Percentiles rank a stretch among this genome's conserved stretches.
phyloP scores from a whole-genome alignment of 2,329 filamentous ascomycete genomes.

The Penicillium sclerotigenum region DNA sequence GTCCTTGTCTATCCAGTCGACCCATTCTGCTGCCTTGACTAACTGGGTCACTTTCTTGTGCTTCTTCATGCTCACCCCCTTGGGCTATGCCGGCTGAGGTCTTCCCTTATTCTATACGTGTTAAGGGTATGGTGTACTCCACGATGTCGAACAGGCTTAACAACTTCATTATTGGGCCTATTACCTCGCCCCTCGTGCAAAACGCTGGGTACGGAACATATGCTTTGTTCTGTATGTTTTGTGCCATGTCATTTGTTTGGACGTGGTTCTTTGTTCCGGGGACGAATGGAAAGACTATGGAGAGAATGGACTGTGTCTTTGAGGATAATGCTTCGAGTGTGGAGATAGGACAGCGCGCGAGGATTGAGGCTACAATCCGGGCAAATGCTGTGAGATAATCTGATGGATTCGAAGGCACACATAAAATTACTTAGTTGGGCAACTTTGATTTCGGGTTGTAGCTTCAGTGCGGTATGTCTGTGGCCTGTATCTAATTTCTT shows the following conservation, averaged over 20 bases:
- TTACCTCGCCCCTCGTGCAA: conserved; percentile 60
- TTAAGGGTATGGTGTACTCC: conserved; percentile 37
- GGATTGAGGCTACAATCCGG: conserved; percentile 5
- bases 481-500: too few species aligned
- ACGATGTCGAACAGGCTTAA: conserved; percentile 39
- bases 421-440: not conserved
- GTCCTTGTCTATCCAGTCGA: conserved; percentile 24
- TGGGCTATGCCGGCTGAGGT: conserved; percentile 40
- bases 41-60: conserved; percentile 18
- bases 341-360: not conserved
- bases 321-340: not conserved
- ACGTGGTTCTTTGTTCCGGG: conserved; percentile 53
- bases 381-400: not conserved
- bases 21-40: conserved; percentile 23
- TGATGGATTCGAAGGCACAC: not conserved
- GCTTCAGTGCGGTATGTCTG: not conserved
- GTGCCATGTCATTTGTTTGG: conserved; percentile 47
- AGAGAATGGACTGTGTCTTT: conserved; percentile 49
- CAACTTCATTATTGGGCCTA: conserved; percentile 51
- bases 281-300: conserved; percentile 52
- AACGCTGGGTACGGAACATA: conserved; percentile 51
- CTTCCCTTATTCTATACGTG: conserved; percentile 33
- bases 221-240: conserved; percentile 55
- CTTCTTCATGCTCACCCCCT: conserved; percentile 17
- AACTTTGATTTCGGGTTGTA: not conserved